Percentiles rank a stretch among this genome's conserved stretches.
phyloP scores from a whole-genome alignment of 2,329 filamentous ascomycete genomes.

The Esteya vermicola region DNA sequence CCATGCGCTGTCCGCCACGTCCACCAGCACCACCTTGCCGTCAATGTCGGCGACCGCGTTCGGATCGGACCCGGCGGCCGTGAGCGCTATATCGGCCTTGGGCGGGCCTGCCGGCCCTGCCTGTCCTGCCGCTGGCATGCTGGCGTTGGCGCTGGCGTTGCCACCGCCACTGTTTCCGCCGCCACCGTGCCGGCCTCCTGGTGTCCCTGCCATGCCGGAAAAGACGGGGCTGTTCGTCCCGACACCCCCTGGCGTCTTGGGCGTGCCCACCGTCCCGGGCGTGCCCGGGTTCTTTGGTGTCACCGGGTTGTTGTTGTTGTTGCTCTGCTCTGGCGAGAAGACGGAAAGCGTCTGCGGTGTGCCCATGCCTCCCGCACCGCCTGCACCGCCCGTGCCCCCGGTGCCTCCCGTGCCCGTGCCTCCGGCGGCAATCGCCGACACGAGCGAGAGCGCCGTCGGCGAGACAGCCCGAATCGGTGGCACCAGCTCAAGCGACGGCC shows the following conservation, averaged over 20 bases:
- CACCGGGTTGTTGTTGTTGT: constrained; percentile 27
- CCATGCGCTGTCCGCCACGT: constrained; percentile 63
- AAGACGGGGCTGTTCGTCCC: constrained; percentile 5
- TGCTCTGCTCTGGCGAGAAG: constrained; percentile 45
- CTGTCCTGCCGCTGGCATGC: neutral
- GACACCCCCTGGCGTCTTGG: neutral
- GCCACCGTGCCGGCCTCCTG: neutral
- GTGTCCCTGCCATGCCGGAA: neutral
- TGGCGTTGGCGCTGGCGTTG: constrained; percentile 23
- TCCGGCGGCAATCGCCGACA: no score
- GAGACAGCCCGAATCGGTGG: constrained; percentile 38
- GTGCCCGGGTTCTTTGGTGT: constrained; percentile 26
- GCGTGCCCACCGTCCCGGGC: no score
- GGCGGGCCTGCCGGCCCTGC: constrained; percentile 12
- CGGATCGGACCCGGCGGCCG: constrained; percentile 11
- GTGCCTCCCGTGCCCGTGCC: no score
- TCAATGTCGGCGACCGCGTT: constrained; percentile 26
- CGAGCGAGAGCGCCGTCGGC: constrained; percentile 25
- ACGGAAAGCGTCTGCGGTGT: constrained; percentile 40
- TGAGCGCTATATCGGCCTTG: constrained; percentile 10
- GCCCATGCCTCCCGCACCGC: constrained; percentile 12
- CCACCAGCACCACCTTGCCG: constrained; percentile 54
- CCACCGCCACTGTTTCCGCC: neutral
- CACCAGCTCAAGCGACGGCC: constrained; percentile 48
- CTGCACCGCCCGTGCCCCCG: constrained; percentile 56